These are phyloP conservation scores for Margaritispora aquatica DNA, from an alignment of 495 filamentous ascomycete species.

Conservation along the genomic window DNA sequence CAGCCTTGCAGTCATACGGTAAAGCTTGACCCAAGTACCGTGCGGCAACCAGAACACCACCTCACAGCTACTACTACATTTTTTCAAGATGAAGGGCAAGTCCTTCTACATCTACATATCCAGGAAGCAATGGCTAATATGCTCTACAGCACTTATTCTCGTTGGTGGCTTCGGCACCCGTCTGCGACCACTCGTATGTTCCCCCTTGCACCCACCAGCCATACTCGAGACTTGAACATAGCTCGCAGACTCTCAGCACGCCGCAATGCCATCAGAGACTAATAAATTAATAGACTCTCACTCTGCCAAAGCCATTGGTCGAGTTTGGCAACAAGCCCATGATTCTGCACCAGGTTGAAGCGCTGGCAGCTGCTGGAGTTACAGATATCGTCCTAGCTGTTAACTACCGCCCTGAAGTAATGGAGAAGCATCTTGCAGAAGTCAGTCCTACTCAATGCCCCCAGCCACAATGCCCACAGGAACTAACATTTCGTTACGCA, in stretches of 20 bases:
- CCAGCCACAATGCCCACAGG: not conserved
- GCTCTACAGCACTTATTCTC: conserved; percentile 82
- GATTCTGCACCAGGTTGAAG: conserved; percentile 98
- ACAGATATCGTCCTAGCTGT: conserved; percentile 97
- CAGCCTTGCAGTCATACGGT: not conserved
- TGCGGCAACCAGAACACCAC: not conserved
- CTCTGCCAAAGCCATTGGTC: conserved; percentile 93
- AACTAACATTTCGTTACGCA: conserved; percentile 30
- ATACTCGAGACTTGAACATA: conserved; percentile 3
- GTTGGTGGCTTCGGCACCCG: conserved; percentile 99
- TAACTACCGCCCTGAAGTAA: conserved; percentile 97
- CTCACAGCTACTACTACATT: conserved; percentile 3
- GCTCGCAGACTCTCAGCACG: conserved; percentile 5
- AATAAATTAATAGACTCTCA: conserved; percentile 65
- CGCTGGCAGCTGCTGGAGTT: conserved; percentile 88
- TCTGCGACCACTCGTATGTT: conserved; percentile 89
- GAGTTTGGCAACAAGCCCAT: conserved; percentile 98
- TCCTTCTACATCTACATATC: not conserved
- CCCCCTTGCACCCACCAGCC: conserved; percentile 18
- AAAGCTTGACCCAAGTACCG: not conserved
- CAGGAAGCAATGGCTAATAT: conserved; percentile 27
- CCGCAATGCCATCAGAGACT: conserved; percentile 13
- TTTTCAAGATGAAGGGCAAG: conserved; percentile 47
- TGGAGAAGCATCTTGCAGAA: conserved; percentile 59
- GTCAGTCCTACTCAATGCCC: conserved; percentile 26